phyloP scores from a whole-genome alignment of 2,329 filamentous ascomycete species.

The Phyllosticta capitalensis region DNA sequence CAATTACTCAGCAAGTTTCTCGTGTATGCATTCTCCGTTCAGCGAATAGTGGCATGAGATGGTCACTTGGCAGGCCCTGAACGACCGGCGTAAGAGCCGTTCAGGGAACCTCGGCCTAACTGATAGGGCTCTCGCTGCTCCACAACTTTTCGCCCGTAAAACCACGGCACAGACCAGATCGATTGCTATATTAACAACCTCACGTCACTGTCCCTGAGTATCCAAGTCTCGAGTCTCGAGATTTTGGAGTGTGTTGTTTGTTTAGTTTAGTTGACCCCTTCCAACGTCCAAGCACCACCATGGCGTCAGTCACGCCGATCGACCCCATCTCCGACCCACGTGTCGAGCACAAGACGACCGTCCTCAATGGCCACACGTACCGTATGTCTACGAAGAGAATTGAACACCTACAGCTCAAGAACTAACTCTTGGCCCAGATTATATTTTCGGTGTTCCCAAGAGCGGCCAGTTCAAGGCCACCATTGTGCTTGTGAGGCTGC shows the following conservation, averaged over 20 bases:
- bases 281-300: slow-evolving; percentile 19
- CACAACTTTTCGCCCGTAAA: background rate
- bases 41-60: background rate
- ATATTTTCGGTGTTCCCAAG: slow-evolving; percentile 42
- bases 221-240: background rate
- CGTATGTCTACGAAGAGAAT: slow-evolving; percentile 16
- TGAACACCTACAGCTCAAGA: background rate
- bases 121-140: background rate
- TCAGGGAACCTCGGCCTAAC: background rate
- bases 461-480: slow-evolving; percentile 39
- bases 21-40: background rate
- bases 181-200: background rate
- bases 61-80: background rate
- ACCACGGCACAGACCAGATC: background rate
- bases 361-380: slow-evolving; percentile 62
- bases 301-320: slow-evolving; percentile 52
- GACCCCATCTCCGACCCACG: slow-evolving; percentile 53
- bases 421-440: slow-evolving; percentile 23
- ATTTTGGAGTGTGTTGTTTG: background rate
- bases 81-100: background rate
- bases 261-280: background rate
- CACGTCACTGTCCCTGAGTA: background rate
- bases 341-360: slow-evolving; percentile 52
- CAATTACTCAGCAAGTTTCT: background rate
- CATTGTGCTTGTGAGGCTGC: slow-evolving; percentile 41